phyloP scores from a whole-genome alignment of 257 asterid species.

The Lycium ferocissimum region DNA sequence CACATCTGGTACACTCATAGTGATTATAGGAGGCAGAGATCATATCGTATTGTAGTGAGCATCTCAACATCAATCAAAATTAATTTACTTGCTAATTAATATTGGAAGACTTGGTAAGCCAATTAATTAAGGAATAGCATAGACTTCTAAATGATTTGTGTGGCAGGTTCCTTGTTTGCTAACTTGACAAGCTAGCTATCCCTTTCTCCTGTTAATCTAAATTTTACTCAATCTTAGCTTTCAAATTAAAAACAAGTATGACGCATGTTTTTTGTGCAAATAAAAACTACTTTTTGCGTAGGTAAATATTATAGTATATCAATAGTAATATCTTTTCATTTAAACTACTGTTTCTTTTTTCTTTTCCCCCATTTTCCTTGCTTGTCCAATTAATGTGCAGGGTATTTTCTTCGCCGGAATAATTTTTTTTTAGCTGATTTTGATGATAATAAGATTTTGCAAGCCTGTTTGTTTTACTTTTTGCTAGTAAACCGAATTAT shows the following conservation, averaged over 20 bases:
- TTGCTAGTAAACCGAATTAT: too few species aligned
- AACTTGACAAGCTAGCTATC: not conserved
- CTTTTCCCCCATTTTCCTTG: too few species aligned
- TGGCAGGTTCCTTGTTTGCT: not conserved
- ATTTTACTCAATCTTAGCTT: not conserved
- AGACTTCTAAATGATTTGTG: not conserved
- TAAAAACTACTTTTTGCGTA: not conserved
- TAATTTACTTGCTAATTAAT: not conserved
- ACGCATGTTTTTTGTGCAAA: not conserved
- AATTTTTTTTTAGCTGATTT: too few species aligned
- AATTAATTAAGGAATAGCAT: conserved; percentile 16
- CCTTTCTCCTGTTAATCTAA: not conserved
- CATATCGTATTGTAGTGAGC: too few species aligned
- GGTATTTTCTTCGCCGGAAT: too few species aligned
- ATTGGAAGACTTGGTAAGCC: not conserved
- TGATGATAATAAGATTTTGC: too few species aligned
- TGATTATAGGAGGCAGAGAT: not conserved
- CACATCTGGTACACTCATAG: not conserved
- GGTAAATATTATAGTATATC: too few species aligned
- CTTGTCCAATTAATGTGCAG: too few species aligned
- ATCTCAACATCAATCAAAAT: not conserved
- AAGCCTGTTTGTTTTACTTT: too few species aligned
- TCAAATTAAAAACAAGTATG: not conserved
- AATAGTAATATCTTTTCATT: too few species aligned
- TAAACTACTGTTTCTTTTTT: too few species aligned